Conservation (phyloP, 2,329 filamentous ascomycete genomes). For the Lachnellula hyalina region DNA sequence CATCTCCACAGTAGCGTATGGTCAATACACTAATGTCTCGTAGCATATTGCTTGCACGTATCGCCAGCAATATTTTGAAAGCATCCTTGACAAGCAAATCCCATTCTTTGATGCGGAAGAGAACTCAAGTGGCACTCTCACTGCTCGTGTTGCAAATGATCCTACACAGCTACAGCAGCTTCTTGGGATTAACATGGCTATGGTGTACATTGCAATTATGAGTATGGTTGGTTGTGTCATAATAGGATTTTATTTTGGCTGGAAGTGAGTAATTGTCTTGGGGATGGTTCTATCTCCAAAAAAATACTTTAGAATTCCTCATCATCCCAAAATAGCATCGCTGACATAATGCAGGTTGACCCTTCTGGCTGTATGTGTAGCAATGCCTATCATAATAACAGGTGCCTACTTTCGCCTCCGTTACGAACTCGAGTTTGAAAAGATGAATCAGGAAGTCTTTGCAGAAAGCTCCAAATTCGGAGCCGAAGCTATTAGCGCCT, state of each 20-base stretch:
- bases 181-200: constrained; percentile 43
- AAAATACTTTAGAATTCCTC: too few species aligned
- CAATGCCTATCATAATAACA: constrained; percentile 44
- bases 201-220: constrained; percentile 58
- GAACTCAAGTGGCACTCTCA: constrained; percentile 44
- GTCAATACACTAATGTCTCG: constrained; percentile 15
- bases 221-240: constrained; percentile 58
- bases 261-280: constrained; percentile 46
- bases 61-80: constrained; percentile 41
- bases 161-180: constrained; percentile 46
- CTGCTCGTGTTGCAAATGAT: constrained; percentile 42
- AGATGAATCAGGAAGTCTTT: constrained; percentile 52
- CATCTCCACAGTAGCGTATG: constrained; percentile 14
- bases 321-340: background rate
- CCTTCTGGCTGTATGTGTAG: constrained; percentile 59
- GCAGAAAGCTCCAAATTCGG: constrained; percentile 58
- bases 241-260: constrained; percentile 67
- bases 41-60: constrained; percentile 33
- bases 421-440: constrained; percentile 52
- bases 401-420: constrained; percentile 43
- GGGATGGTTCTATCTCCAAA: background rate
- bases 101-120: constrained; percentile 39
- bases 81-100: constrained; percentile 38
- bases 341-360: constrained; percentile 39
- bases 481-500: constrained; percentile 55